A percentile compares a stretch with the other conserved stretches of the same genome.
These are phyloP conservation scores for Metschnikowia lachancei DNA, from an alignment of 805 yeast species.

Conservation along the genomic window DNA sequence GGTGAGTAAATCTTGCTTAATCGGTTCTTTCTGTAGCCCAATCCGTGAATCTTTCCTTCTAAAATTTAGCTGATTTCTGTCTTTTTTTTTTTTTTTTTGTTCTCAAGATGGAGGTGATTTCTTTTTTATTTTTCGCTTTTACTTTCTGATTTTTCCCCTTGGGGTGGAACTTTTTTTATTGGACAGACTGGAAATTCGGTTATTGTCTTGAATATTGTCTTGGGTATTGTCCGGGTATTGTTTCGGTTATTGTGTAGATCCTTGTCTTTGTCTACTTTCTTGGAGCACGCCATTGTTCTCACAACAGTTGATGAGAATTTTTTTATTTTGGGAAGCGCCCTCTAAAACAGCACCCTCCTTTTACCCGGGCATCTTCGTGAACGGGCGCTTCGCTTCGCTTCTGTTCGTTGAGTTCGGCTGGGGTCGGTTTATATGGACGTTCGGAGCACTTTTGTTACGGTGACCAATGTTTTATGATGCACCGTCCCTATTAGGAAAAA, in stretches of 20 bases:
- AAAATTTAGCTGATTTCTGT: background rate
- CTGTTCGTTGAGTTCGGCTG: background rate
- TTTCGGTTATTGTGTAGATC: too few species aligned
- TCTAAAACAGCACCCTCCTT: too few species aligned
- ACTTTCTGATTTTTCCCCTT: background rate
- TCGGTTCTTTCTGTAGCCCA: too few species aligned
- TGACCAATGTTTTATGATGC: slow-evolving; percentile 4
- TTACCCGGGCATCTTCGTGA: background rate
- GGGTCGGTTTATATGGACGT: background rate
- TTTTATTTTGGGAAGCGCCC: background rate
- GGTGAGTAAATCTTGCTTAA: too few species aligned
- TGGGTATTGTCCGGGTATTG: too few species aligned
- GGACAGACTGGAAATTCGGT: background rate
- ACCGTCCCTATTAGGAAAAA: slow-evolving; percentile 22
- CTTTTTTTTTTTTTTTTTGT: background rate
- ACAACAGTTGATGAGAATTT: background rate
- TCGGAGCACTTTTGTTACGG: background rate
- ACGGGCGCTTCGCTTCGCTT: background rate
- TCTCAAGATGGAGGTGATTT: background rate
- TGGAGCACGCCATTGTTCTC: slow-evolving; percentile 2
- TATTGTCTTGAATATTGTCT: background rate
- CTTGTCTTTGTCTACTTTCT: background rate
- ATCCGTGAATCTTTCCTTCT: too few species aligned
- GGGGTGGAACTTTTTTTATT: background rate
- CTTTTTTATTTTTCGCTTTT: background rate